Base-by-base conservation (phyloP, 768 basidiomycete genomes). In the Lactarius sp. region DNA sequence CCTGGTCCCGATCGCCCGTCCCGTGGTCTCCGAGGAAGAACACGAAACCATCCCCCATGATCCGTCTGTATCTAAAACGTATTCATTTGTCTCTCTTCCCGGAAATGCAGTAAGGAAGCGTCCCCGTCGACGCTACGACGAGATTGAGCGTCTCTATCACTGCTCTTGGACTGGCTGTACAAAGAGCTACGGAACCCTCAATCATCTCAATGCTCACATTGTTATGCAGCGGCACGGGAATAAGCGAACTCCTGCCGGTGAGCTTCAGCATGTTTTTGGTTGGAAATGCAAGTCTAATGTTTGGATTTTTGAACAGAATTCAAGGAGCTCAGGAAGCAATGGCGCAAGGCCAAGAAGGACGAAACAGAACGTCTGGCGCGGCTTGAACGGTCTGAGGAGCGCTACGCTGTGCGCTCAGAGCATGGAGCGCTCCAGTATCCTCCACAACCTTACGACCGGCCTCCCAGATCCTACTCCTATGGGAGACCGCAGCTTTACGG, bases 191-290 rank as follows among this genome's bases (percentile, higher is more conserved):
- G 94, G 94, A 36, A 97, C 94, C 4, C 80, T 98, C 54, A 98
- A 99, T 73, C 96, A 99, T 75, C 81, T 99, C 65, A 99, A 99
- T 73, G 94, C 94, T 36, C 96, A 99, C 74, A 93, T 98, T 61
- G 89, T 87, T n/a, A 97, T 97, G 92, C 96, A 98, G 75, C 91
- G 91, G 75, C 96, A 99, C 73, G 96, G 96, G 49, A 60, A 79
- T 16, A 98, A 96, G 77, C 84, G 95, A 60, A 88, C 85, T 73
- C 96, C 96, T 13, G 84, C 84, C 60, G 95, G 96, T 96, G 70
- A 76, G 90, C 77, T 22, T 72, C 44, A 18, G 10, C 9, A 50
- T 47, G 4, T 50, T 56, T 56, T 14, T 31, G 12, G 62, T n/a
- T 34, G 46, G 52, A 39, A 31, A 54, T 27, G 42, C 60, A 57